These are phyloP conservation scores for Clavariopsis aquatica DNA, from an alignment of 495 filamentous ascomycete species.

Conservation along the genomic window DNA sequence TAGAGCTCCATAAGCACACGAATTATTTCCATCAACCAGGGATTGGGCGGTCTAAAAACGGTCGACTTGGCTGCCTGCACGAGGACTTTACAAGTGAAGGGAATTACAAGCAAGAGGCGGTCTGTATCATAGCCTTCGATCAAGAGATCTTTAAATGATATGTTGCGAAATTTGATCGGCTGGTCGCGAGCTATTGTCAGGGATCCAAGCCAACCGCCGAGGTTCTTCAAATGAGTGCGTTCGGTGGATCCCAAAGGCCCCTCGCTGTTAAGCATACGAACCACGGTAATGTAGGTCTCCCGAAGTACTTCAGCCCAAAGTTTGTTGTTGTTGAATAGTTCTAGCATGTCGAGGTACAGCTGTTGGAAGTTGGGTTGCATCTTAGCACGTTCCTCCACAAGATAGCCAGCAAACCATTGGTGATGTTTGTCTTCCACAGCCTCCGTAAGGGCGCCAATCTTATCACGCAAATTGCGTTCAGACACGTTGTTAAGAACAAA, in stretches of 20 bases:
- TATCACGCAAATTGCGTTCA: slow-evolving; percentile 77
- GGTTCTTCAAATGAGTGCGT: slow-evolving; percentile 83
- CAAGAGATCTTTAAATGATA: slow-evolving; percentile 93
- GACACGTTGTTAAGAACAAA: slow-evolving; percentile 98
- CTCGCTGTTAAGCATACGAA: slow-evolving; percentile 85
- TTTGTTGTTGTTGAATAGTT: slow-evolving; percentile 72
- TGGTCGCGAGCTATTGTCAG: slow-evolving; percentile 92
- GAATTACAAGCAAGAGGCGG: slow-evolving; percentile 85
- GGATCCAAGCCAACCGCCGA: slow-evolving; percentile 89
- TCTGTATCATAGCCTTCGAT: slow-evolving; percentile 90
- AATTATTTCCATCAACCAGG: slow-evolving; percentile 95
- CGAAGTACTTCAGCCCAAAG: slow-evolving; percentile 86
- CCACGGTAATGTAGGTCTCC: slow-evolving; percentile 87
- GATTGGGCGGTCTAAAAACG: slow-evolving; percentile 91
- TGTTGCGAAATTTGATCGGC: slow-evolving; percentile 93
- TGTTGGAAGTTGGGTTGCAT: slow-evolving; percentile 93
- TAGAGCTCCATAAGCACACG: slow-evolving; percentile 87
- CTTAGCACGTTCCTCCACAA: slow-evolving; percentile 96
- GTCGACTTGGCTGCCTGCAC: slow-evolving; percentile 79
- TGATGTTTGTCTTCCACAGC: slow-evolving; percentile 76
- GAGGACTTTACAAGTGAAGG: slow-evolving; percentile 94
- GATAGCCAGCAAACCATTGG: slow-evolving; percentile 92
- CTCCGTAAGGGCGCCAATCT: slow-evolving; percentile 75
- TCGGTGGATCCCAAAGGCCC: slow-evolving; percentile 70
- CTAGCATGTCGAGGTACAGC: slow-evolving; percentile 86